Percentiles rank a stretch among this genome's conserved stretches.
phyloP scores from a whole-genome alignment of 148 eudicot species.

The Chenopodium quinoa region DNA sequence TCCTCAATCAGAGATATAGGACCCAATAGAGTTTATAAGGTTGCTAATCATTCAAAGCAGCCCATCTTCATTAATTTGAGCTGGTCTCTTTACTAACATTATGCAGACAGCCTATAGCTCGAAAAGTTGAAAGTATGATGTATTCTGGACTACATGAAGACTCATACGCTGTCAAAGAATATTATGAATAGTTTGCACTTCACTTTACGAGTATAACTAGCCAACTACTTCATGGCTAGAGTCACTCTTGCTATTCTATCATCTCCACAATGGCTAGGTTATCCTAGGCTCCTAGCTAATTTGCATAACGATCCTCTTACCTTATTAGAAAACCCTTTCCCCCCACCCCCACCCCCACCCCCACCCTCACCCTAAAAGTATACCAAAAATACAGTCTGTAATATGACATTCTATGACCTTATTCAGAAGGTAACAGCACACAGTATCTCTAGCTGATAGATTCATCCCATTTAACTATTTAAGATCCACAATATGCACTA shows the following conservation, averaged over 20 bases:
- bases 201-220: neutral
- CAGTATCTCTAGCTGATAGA: neutral
- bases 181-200: neutral
- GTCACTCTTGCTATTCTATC: too few species aligned
- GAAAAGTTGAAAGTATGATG: neutral
- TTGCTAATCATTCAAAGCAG: neutral
- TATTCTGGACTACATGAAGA: neutral
- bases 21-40: neutral
- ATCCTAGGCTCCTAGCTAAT: too few species aligned
- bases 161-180: neutral
- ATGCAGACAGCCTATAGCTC: neutral
- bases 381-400: too few species aligned
- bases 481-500: neutral
- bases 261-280: too few species aligned
- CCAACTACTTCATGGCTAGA: too few species aligned
- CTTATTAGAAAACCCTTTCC: too few species aligned
- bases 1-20: neutral
- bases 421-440: too few species aligned
- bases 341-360: too few species aligned
- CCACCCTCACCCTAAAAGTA: too few species aligned
- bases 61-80: neutral
- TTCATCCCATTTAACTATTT: neutral
- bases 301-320: too few species aligned
- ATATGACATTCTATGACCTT: too few species aligned
- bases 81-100: neutral